Evolutionary conservation across 305 asterid species (phyloP), one percentile per base, ranked within the genome.

Genomic region (Fraxinus angustifolia): DNA sequence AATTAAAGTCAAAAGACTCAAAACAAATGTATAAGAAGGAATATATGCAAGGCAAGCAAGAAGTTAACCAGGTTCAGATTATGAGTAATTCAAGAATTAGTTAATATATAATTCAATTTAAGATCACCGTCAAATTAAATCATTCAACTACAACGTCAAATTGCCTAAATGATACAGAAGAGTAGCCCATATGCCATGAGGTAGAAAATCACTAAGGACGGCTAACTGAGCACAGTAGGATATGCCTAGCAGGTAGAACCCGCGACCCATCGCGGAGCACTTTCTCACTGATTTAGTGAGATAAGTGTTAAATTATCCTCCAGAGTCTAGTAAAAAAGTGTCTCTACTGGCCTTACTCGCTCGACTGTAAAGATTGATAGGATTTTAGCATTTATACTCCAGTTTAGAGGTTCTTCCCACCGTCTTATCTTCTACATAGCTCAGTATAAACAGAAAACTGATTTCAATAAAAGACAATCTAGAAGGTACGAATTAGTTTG

Each of bases 1-100:
- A 75, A 78, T 58, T 12, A 34, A 80, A 76, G 68, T 33, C 60
- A 26, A 42, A 23, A 34, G 78, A 76, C 42, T 33, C 60, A 26
- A 42, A 23, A 76, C 35, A 35, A 60, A 68, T 12, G 38, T 30
- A 81, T 19, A 19, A 67, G 73, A 8, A 35, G 21, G 56, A 60
- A 53, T 34, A 68, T 73, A 67, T 56, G 8, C 70, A 82, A 34
- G 72, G 74, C 40, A 28, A 83, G 71, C 83, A 77, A 6, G 70
- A 21, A 56, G 26, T 16, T n/a, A 11, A 76, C 10, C 38, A 33
- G 48, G 77, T 48, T 76, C 40, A 31, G 36, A n/a, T 36, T 10
- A 28, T 19, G 7, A 31, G 74, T 68, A 79, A 17, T 53, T 73
- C 10, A 79, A 70, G 35, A 21, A 42, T 72, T 36, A 73, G 33